Conservation (phyloP, 2,329 filamentous ascomycete genomes). For the Diaporthe vexans region DNA sequence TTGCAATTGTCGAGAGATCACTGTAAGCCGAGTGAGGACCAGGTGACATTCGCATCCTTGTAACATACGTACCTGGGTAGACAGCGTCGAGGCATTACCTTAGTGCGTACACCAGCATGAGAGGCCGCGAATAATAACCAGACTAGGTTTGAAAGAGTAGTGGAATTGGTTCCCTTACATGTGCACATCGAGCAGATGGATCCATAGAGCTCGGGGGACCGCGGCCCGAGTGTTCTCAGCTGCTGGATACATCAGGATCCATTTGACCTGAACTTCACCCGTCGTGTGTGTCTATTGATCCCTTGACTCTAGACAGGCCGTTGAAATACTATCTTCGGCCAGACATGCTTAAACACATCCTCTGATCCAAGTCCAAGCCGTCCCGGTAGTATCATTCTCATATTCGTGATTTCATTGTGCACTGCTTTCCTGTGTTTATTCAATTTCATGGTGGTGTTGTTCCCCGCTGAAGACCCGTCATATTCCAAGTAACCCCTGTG, state of each 20-base stretch:
- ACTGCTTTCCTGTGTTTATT: too few species aligned
- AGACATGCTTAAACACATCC: background rate
- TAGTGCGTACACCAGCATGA: background rate
- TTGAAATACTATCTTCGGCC: background rate
- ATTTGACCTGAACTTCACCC: background rate
- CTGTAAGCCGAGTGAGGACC: background rate
- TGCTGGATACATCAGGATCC: background rate
- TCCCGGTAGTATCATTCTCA: fast-evolving
- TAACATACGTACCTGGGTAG: too few species aligned
- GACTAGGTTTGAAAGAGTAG: background rate
- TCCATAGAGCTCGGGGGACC: conserved; percentile 10
- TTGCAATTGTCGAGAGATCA: too few species aligned
- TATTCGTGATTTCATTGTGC: background rate
- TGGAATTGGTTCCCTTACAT: background rate
- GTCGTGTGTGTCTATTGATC: too few species aligned
- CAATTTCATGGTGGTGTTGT: background rate
- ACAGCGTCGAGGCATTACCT: background rate
- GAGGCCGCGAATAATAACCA: background rate
- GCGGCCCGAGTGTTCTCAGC: background rate
- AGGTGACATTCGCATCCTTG: background rate
- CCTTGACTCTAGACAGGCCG: background rate
- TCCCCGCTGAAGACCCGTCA: conserved; percentile 4
- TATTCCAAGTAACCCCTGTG: background rate
- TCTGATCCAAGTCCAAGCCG: background rate
- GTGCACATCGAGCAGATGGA: background rate